These are phyloP conservation scores for Cladophialophora yegresii DNA, from an alignment of 2,329 filamentous ascomycete genomes.

Conservation along the genomic window DNA sequence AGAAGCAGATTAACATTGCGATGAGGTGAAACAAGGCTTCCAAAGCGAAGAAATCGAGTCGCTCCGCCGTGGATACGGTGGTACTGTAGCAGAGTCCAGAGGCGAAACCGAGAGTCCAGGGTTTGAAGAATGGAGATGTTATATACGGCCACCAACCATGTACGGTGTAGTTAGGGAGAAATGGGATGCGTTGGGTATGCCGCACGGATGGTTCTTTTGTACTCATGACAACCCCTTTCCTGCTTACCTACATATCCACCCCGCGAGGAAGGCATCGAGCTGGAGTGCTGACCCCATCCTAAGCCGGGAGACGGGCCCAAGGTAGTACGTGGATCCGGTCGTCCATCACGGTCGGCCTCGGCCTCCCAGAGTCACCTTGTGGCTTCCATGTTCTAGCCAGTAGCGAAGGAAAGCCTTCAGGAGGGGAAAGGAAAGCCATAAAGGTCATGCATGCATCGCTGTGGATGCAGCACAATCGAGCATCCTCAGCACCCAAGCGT, in stretches of 20 bases:
- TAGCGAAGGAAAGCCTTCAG: neutral
- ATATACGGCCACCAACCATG: no score
- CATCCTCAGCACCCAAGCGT: neutral
- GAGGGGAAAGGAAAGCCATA: neutral
- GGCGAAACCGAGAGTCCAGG: no score
- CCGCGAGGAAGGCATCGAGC: no score
- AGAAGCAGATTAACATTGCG: constrained; percentile 7
- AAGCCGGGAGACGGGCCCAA: neutral
- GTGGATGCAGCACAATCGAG: neutral
- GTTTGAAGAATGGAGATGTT: no score
- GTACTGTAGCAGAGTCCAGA: neutral
- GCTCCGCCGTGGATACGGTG: neutral
- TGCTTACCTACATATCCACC: neutral
- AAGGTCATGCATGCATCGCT: neutral
- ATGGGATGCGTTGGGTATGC: no score
- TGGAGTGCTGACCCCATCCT: neutral
- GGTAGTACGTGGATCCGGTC: neutral
- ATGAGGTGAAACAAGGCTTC: neutral
- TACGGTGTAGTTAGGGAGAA: no score
- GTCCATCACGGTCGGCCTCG: neutral
- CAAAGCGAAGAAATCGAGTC: neutral
- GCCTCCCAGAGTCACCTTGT: neutral
- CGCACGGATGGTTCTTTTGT: no score
- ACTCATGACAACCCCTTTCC: neutral
- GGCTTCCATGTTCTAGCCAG: neutral